These are phyloP conservation scores for Pseudophaeomoniella oleicola DNA, from an alignment of 2,329 filamentous ascomycete genomes.

Conservation along the genomic window DNA sequence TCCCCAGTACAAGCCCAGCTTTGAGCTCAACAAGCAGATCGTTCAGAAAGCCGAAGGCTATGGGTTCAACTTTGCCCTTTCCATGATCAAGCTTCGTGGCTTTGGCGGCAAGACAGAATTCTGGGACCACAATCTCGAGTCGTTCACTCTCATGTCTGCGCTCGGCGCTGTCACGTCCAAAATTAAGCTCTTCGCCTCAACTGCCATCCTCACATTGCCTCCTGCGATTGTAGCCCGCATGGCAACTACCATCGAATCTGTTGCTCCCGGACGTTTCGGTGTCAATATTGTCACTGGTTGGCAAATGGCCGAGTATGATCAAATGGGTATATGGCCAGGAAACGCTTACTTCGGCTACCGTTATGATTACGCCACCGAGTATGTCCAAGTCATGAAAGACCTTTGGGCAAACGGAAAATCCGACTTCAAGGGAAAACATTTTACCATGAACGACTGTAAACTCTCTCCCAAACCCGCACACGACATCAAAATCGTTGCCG, in stretches of 20 bases:
- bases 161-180: slow-evolving; percentile 15
- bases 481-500: neutral
- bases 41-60: slow-evolving; percentile 9
- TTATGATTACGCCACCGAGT: neutral
- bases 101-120: slow-evolving; percentile 10
- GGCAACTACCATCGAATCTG: slow-evolving; percentile 12
- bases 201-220: slow-evolving; percentile 12
- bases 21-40: slow-evolving; percentile 12
- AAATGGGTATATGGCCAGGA: neutral
- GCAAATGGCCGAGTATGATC: neutral
- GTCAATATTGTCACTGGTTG: slow-evolving; percentile 13
- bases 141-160: slow-evolving; percentile 11
- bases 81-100: slow-evolving; percentile 9
- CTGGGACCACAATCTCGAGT: slow-evolving; percentile 7
- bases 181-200: slow-evolving; percentile 13
- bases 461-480: neutral
- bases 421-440: neutral
- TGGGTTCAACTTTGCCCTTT: slow-evolving; percentile 14
- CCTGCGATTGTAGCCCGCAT: slow-evolving; percentile 13
- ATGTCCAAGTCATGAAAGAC: neutral
- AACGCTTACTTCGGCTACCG: neutral
- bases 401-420: neutral
- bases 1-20: slow-evolving; percentile 4
- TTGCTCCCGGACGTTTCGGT: slow-evolving; percentile 13
- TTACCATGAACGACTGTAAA: neutral